These are phyloP conservation scores for Cornus florida DNA, from an alignment of 148 eudicot species.

Conservation along the genomic window DNA sequence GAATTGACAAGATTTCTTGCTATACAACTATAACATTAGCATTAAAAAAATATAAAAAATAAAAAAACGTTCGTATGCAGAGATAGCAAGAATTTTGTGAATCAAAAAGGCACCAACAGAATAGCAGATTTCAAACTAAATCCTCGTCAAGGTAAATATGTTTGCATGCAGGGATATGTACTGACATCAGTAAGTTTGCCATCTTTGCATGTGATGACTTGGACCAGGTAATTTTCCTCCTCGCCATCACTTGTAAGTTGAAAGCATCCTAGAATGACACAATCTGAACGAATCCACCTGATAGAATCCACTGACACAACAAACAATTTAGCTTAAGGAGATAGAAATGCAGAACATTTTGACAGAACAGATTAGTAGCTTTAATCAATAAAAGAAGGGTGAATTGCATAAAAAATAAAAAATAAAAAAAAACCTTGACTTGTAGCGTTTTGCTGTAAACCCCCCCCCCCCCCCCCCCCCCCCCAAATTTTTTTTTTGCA, in stretches of 20 bases:
- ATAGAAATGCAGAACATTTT: background rate
- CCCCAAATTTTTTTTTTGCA: no score
- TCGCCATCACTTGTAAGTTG: constrained; percentile 48
- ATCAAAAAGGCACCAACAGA: background rate
- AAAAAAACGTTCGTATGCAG: no score
- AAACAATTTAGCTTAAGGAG: constrained; percentile 9
- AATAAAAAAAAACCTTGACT: no score
- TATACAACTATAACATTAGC: background rate
- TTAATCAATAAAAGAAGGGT: background rate
- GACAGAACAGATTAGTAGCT: background rate
- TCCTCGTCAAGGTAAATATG: background rate
- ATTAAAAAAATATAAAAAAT: background rate
- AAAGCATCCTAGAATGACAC: constrained; percentile 75
- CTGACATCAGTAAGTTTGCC: constrained; percentile 61
- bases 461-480: no score
- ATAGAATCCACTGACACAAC: constrained; percentile 65
- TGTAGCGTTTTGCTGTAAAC: no score
- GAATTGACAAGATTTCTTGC: background rate
- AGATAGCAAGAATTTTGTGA: background rate
- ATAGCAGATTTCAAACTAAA: background rate
- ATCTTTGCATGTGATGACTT: constrained; percentile 62
- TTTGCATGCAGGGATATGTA: constrained; percentile 11
- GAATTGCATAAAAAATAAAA: background rate
- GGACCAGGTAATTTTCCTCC: constrained; percentile 76
- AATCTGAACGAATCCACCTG: constrained; percentile 86